Evolutionary conservation across 352 stramenopile species (phyloP).

Genomic region (Aphanomyces invadans): DNA sequence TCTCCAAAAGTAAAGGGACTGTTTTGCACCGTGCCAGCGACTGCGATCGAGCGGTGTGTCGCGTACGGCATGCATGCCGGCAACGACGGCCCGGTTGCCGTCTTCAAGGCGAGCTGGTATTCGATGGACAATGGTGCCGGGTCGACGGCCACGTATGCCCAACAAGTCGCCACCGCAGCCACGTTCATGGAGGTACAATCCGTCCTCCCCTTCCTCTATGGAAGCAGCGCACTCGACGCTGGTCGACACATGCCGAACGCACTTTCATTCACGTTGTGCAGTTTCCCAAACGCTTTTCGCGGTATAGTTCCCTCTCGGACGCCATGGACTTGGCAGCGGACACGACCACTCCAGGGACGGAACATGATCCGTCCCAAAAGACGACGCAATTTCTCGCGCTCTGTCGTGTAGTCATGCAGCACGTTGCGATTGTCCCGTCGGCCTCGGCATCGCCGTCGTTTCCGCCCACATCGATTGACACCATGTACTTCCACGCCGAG

Average conservation of each 20-base stretch:
- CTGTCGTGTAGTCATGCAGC: slow-evolving; percentile 59
- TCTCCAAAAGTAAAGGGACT: slow-evolving; percentile 63
- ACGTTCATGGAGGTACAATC: slow-evolving; percentile 9
- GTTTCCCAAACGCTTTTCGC: slow-evolving; percentile 60
- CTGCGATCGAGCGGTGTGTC: slow-evolving; percentile 49
- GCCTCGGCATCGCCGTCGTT: slow-evolving; percentile 32
- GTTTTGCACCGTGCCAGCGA: slow-evolving; percentile 50
- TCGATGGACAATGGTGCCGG: slow-evolving; percentile 28
- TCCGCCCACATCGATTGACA: slow-evolving; percentile 24
- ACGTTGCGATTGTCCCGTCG: slow-evolving; percentile 23
- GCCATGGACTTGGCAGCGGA: slow-evolving; percentile 16
- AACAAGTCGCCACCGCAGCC: neutral
- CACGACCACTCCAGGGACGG: neutral
- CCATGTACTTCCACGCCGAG: slow-evolving; percentile 38
- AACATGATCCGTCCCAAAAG: neutral
- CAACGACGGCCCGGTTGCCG: neutral
- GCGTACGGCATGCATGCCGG: slow-evolving; percentile 49
- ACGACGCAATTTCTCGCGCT: slow-evolving; percentile 45
- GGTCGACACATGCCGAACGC: no score
- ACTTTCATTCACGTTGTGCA: slow-evolving; percentile 24
- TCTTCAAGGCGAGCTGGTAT: neutral
- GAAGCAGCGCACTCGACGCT: no score
- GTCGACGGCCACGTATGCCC: slow-evolving; percentile 13
- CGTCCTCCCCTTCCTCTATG: neutral
- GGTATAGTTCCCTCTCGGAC: slow-evolving; percentile 64